phyloP scores from a whole-genome alignment of 495 filamentous ascomycete species.

The Aspergillus indologenus region DNA sequence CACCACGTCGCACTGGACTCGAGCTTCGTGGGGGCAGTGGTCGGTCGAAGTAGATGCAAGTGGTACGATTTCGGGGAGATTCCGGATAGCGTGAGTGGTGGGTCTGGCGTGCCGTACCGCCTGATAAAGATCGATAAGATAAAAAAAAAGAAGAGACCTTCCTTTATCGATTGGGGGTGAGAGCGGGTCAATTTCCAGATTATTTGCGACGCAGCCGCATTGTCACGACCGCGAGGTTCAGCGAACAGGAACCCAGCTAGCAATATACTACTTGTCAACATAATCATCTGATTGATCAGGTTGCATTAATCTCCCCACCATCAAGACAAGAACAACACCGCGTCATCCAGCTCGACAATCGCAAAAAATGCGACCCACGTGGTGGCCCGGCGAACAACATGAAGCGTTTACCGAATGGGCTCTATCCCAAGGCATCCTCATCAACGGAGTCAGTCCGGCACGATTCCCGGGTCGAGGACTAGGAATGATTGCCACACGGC shows the following conservation, averaged over 20 bases:
- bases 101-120: constrained; percentile 23
- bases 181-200: not conserved
- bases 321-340: not conserved
- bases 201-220: not conserved
- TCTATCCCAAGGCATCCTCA: constrained; percentile 51
- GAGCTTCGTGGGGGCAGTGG: not conserved
- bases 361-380: constrained; percentile 30
- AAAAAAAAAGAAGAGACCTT: too few relatives aligned
- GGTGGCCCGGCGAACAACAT: constrained; percentile 44
- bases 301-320: not conserved
- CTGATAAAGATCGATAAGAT: constrained; percentile 21
- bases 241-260: not conserved
- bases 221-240: not conserved
- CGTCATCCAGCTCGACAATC: not conserved
- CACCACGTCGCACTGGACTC: constrained; percentile 7
- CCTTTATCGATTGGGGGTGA: not conserved
- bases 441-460: constrained; percentile 57
- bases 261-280: not conserved
- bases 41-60: constrained; percentile 5
- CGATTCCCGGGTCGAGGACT: constrained; percentile 65
- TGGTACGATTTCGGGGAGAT: constrained; percentile 31
- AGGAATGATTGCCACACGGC: constrained; percentile 66
- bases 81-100: constrained; percentile 20
- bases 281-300: not conserved
- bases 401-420: constrained; percentile 62